Percentiles rank a stretch among this genome's conserved stretches.
These are phyloP conservation scores for Skeletonema marinoi DNA, from an alignment of 108 stramenopile species.

Conservation along the genomic window DNA sequence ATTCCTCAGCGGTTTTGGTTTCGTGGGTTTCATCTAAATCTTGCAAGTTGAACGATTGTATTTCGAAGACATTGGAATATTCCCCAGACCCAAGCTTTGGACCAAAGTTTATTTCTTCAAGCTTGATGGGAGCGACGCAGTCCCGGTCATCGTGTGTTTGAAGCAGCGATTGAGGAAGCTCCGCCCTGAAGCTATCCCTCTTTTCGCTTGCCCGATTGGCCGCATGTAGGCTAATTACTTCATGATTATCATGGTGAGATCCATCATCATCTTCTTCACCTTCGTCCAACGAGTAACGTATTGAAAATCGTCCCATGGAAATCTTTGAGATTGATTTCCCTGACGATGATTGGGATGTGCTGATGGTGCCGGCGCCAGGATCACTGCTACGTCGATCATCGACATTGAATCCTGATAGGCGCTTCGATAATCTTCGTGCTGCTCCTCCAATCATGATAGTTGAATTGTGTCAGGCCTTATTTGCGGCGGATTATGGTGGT, in stretches of 20 bases:
- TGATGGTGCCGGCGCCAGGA: no score
- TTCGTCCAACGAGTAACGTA: background rate
- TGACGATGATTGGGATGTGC: no score
- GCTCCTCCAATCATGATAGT: background rate
- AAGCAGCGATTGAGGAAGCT: background rate
- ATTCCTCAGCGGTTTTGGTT: background rate
- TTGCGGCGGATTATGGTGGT: no score
- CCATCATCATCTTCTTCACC: background rate
- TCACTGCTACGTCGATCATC: background rate
- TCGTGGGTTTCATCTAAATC: background rate
- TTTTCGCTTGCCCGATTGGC: background rate
- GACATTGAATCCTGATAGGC: background rate
- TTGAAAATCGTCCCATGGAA: background rate
- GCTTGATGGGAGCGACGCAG: conserved; percentile 46
- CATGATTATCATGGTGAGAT: no score
- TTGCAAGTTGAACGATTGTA: conserved; percentile 31
- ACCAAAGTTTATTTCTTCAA: conserved; percentile 60
- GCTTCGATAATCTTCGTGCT: no score
- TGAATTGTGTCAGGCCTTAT: background rate
- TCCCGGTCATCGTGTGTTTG: conserved; percentile 5
- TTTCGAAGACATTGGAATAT: conserved; percentile 77
- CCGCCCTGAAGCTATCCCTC: background rate
- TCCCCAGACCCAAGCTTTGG: conserved; percentile 67
- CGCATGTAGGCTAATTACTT: background rate
- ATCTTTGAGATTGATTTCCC: no score